Evolutionary conservation across 345 rosid species (phyloP).

Genomic region (Lumnitzera littorea): DNA sequence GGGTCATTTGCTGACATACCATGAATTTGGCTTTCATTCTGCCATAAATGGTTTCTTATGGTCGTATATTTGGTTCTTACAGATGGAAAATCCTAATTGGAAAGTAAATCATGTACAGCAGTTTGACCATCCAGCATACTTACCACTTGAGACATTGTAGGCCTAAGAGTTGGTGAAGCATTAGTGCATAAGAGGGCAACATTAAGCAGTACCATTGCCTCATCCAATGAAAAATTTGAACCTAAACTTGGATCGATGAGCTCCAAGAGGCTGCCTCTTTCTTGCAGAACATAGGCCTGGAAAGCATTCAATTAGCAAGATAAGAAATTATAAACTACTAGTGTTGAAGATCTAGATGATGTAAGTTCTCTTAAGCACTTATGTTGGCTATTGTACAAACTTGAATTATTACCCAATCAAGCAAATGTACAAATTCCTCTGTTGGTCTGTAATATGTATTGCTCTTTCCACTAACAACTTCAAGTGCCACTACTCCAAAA

Average conservation of each 20-base stretch:
- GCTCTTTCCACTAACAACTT: conserved; percentile 62
- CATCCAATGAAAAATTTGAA: conserved; percentile 48
- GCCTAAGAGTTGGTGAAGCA: conserved; percentile 76
- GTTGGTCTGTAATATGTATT: conserved; percentile 68
- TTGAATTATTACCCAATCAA: conserved; percentile 56
- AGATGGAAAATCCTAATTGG: conserved; percentile 62
- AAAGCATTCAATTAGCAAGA: neutral
- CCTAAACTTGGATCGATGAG: conserved; percentile 56
- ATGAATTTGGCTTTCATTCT: conserved; percentile 43
- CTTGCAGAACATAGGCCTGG: conserved; percentile 73
- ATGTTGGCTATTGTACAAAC: neutral
- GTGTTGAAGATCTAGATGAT: too few relatives aligned
- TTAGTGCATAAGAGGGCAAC: conserved; percentile 74
- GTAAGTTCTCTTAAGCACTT: too few relatives aligned
- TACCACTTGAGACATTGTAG: conserved; percentile 82
- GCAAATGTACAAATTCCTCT: conserved; percentile 74
- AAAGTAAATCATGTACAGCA: conserved; percentile 55
- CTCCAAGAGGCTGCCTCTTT: conserved; percentile 53
- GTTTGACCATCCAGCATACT: conserved; percentile 79
- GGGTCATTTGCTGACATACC: conserved; percentile 35
- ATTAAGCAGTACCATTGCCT: conserved; percentile 65
- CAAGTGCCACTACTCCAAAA: conserved; percentile 49
- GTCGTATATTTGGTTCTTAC: conserved; percentile 57
- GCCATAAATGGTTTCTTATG: conserved; percentile 79
- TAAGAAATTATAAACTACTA: too few relatives aligned